These are phyloP conservation scores for Backusella luteola DNA, from an alignment of 192 early-diverging fungal species.

Conservation along the genomic window DNA sequence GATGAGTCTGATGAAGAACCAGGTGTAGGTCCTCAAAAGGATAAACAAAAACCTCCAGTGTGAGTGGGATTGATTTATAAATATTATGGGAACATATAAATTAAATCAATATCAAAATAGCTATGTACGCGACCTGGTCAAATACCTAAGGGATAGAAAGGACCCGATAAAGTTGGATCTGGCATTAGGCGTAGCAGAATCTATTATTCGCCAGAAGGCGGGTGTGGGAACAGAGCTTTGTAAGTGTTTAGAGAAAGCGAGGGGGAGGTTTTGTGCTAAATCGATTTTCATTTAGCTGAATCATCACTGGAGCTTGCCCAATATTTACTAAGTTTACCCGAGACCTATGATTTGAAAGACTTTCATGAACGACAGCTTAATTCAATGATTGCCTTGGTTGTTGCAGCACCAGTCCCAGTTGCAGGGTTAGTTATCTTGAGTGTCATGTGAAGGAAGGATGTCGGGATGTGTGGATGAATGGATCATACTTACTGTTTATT, in stretches of 20 bases:
- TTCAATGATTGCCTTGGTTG: conserved; percentile 20
- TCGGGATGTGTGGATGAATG: background rate
- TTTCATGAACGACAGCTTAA: conserved; percentile 8
- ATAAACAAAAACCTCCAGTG: background rate
- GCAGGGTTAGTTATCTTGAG: background rate
- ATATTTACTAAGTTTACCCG: conserved; percentile 17
- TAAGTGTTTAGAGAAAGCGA: background rate
- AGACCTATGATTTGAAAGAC: conserved; percentile 14
- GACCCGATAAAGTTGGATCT: conserved; percentile 34
- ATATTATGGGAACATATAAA: background rate
- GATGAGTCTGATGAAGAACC: conserved; percentile 11
- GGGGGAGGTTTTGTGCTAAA: background rate
- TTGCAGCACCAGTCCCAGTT: conserved; percentile 14
- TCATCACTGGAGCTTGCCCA: background rate
- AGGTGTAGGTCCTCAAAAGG: background rate
- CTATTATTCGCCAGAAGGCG: conserved; percentile 28
- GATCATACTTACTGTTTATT: background rate
- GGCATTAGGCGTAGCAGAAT: conserved; percentile 23
- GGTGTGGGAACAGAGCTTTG: conserved; percentile 27
- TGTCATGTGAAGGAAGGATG: background rate
- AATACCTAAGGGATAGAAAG: conserved; percentile 8
- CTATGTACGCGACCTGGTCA: background rate
- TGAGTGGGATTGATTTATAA: background rate
- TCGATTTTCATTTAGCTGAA: conserved; percentile 1
- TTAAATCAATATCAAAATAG: background rate